Percentiles rank a stretch among this genome's conserved stretches.
Conservation (phyloP, 2,329 filamentous ascomycete species). For the Aspergillus sp. region DNA sequence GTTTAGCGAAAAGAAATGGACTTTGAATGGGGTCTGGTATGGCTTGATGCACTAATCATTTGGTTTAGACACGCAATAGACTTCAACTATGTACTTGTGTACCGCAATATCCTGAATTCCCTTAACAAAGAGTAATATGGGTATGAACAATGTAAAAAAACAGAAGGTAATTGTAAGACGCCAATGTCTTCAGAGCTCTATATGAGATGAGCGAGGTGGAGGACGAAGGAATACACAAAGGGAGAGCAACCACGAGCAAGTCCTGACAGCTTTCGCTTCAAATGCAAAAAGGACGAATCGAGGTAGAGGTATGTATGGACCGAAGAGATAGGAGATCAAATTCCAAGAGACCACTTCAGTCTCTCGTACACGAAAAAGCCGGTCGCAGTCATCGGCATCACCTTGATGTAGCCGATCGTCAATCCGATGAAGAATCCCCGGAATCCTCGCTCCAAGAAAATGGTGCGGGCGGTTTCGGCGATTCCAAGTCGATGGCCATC, state of each 20-base stretch:
- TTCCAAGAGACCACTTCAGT: conserved; percentile 64
- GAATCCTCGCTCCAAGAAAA: conserved; percentile 72
- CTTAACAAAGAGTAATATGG: conserved; percentile 17
- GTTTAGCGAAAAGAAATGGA: background rate
- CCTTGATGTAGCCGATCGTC: conserved; percentile 92
- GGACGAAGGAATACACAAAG: background rate
- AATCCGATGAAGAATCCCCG: conserved; percentile 89
- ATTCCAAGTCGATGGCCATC: conserved; percentile 80
- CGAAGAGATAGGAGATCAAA: conserved; percentile 42
- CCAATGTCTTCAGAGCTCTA: conserved; percentile 11
- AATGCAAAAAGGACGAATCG: background rate
- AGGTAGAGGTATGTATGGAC: background rate
- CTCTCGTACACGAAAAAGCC: conserved; percentile 69
- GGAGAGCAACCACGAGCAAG: conserved; percentile 1
- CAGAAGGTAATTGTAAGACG: conserved; percentile 15
- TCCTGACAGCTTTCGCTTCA: background rate
- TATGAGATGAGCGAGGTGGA: background rate
- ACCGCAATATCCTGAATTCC: conserved; percentile 3
- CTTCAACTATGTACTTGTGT: conserved; percentile 15
- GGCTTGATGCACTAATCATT: background rate
- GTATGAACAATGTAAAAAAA: conserved; percentile 17
- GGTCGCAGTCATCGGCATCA: conserved; percentile 82
- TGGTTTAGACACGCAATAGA: conserved; percentile 8
- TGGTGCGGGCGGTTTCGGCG: conserved; percentile 71
- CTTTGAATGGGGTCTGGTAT: background rate